These are phyloP conservation scores for Zanthoxylum bungeanum DNA, from an alignment of 345 rosid genomes.

Conservation along the genomic window DNA sequence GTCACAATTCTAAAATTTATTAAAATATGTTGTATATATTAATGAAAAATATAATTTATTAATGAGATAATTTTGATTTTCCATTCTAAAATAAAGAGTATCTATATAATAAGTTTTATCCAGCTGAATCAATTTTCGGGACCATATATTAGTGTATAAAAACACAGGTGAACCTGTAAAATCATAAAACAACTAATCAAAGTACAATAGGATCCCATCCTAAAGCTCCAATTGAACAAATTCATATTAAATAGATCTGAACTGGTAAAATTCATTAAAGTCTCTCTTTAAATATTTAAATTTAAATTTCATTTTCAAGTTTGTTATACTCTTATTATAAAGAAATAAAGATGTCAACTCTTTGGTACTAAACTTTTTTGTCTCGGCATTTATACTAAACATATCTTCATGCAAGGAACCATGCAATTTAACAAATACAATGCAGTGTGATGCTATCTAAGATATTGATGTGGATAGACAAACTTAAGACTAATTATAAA, in stretches of 20 bases:
- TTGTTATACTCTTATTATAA: constrained; percentile 17
- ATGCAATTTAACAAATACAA: background rate
- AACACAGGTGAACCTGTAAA: no score
- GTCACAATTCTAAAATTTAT: no score
- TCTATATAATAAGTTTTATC: no score
- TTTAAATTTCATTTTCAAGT: constrained; percentile 1
- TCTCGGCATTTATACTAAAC: background rate
- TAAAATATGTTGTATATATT: no score
- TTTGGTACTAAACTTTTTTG: constrained; percentile 14
- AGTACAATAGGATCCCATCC: background rate
- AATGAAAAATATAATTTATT: no score
- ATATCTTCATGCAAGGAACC: constrained; percentile 1
- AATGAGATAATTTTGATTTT: no score
- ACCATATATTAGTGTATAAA: no score
- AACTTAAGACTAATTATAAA: background rate
- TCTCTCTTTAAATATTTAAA: background rate
- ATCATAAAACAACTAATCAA: background rate
- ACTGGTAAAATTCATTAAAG: background rate
- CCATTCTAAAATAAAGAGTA: no score
- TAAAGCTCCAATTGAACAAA: background rate
- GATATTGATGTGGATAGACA: constrained; percentile 18
- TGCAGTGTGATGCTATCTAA: background rate
- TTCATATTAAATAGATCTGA: background rate
- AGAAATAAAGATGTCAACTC: constrained; percentile 25
- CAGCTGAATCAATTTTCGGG: no score